Evolutionary conservation across 192 early-diverging fungal genomes (phyloP), one percentile per base, ranked within the genome.

Genomic region (Backusella sp.): DNA sequence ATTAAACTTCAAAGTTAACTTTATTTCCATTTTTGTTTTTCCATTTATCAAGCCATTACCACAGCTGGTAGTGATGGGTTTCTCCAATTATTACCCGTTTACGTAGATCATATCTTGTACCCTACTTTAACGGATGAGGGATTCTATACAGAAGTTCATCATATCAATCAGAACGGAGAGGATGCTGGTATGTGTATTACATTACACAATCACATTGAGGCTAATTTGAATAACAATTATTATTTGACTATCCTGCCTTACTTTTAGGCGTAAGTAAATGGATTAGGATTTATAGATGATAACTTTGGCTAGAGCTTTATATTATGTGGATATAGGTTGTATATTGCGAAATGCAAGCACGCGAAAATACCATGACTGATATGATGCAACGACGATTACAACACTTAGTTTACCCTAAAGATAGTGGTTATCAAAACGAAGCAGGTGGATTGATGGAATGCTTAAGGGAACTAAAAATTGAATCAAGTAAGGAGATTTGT

Each of bases 341-440:
- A 11, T 90, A 90, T 73, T 84, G 80, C 73, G 88, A 90, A 72
- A 88, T 90, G 87, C 87, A 90, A 70, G 84, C 86, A 5, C 78
- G 83, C 26, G 82, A 89, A 72, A 89, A 89, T 77, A 65, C 73
- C 1, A 74, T 79, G 0, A 68, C 68, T 0, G 80, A 79, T 67
- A 80, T 81, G 36, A 81, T 87, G 76, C 78, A 83, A 17, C 79
- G 79, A 28, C 21, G 72, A 46, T 65, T 78, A 46, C 83, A 87
- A 62, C 83, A 85, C 52, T 76, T 85, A 67, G 76, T 90, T 83
- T 90, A 86, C 70, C 88, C 88, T 19, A 76, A 79, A 37, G 85
- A 81, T 66, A 85, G 81, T 73, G 86, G 85, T 9, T 90, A 90
- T 75, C 86, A 87, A 36, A 81, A 80, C 65, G 86, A 88, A 75